Conservation (phyloP, 805 yeast species). For the Zygosaccharomyces gambellarensis region DNA sequence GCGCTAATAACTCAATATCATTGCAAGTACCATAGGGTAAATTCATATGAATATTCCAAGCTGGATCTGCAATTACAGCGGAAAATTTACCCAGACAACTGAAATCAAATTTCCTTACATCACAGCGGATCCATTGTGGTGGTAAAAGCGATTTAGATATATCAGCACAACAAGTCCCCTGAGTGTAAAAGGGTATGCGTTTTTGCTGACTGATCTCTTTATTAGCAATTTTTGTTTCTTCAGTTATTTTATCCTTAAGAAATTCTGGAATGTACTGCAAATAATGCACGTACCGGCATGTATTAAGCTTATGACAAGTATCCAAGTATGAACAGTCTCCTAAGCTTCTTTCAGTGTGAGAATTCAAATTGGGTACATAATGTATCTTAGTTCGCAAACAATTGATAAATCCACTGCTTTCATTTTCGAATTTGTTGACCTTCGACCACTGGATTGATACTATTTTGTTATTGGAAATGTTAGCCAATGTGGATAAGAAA, state of each 20-base stretch:
- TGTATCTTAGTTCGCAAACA: constrained; percentile 42
- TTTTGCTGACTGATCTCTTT: constrained; percentile 18
- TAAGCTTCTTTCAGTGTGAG: constrained; percentile 60
- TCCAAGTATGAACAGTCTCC: constrained; percentile 95
- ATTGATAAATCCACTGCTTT: constrained; percentile 21
- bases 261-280: constrained; percentile 38
- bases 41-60: constrained; percentile 95
- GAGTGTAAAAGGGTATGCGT: constrained; percentile 31
- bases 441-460: constrained; percentile 29
- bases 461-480: constrained; percentile 26
- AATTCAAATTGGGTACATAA: constrained; percentile 49
- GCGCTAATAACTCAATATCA: constrained; percentile 63
- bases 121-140: constrained; percentile 85
- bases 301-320: constrained; percentile 81
- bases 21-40: constrained; percentile 72
- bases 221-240: constrained; percentile 23
- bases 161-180: constrained; percentile 35
- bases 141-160: constrained; percentile 40
- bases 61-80: constrained; percentile 86
- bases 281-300: constrained; percentile 82
- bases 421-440: constrained; percentile 19
- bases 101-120: constrained; percentile 70
- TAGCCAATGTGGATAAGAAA: constrained; percentile 18
- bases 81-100: constrained; percentile 70
- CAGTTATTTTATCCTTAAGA: constrained; percentile 20